Evolutionary conservation across 2,329 filamentous ascomycete species (phyloP).

Genomic region (Colletotrichum cereale): DNA sequence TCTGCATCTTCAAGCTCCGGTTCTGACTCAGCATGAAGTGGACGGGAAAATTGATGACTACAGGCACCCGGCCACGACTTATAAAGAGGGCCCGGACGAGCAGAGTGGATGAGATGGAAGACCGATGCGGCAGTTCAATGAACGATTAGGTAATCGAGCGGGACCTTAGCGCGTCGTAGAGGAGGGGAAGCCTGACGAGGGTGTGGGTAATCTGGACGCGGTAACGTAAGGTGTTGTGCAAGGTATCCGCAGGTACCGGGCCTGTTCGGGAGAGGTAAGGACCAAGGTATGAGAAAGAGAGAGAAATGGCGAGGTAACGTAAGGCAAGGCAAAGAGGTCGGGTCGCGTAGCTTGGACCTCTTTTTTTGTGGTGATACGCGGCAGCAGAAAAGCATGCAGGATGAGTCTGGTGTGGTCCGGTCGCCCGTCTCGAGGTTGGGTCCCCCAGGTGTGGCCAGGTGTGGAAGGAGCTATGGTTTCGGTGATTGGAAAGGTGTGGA

Average conservation of each 20-base stretch:
- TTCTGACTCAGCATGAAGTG: constrained; percentile 42
- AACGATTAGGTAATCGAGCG: constrained; percentile 39
- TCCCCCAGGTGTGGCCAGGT: constrained; percentile 26
- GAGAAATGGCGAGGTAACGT: constrained; percentile 20
- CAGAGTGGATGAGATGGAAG: constrained; percentile 38
- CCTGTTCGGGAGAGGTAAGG: constrained; percentile 26
- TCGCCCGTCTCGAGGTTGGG: constrained; percentile 12
- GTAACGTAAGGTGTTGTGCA: constrained; percentile 36
- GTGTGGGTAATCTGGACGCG: constrained; percentile 33
- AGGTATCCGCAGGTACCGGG: constrained; percentile 31
- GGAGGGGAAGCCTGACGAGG: constrained; percentile 39
- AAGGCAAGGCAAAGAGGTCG: constrained; percentile 21
- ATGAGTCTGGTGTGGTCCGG: background rate
- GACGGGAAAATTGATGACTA: constrained; percentile 42
- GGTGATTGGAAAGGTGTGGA: background rate
- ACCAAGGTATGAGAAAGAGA: constrained; percentile 14
- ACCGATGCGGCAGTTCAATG: constrained; percentile 40
- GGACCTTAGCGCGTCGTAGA: constrained; percentile 40
- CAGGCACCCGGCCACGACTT: constrained; percentile 37
- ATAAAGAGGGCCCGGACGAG: constrained; percentile 40
- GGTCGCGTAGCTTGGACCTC: constrained; percentile 33
- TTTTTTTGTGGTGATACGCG: constrained; percentile 28
- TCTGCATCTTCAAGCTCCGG: constrained; percentile 42
- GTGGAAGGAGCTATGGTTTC: constrained; percentile 8
- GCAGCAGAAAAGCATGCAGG: constrained; percentile 21